phyloP scores from a whole-genome alignment of 169 alveolate species.

The Plasmodium chabaudi region DNA sequence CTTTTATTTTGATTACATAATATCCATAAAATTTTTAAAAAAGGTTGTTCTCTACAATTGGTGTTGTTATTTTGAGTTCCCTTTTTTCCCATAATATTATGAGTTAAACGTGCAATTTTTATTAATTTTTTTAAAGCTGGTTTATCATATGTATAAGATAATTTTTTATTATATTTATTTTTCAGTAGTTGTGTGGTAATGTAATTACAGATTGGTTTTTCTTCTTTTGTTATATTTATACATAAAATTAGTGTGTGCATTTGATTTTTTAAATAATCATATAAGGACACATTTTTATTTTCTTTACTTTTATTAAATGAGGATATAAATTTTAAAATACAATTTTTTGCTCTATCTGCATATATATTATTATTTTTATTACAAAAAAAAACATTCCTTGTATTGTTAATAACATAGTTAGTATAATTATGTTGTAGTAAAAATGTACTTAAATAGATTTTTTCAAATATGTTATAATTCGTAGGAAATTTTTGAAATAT shows the following conservation, averaged over 20 bases:
- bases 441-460: conserved; percentile 23
- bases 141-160: conserved; percentile 2
- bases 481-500: conserved; percentile 7
- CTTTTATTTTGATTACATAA: conserved; percentile 17
- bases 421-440: conserved; percentile 27
- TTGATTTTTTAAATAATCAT: conserved; percentile 29
- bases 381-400: not conserved
- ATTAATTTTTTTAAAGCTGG: conserved; percentile 3
- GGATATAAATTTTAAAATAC: conserved; percentile 16
- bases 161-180: not conserved
- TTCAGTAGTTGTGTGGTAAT: not conserved
- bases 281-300: conserved; percentile 9
- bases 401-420: not conserved
- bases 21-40: conserved; percentile 31
- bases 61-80: too few species aligned
- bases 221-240: conserved; percentile 3
- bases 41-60: not conserved
- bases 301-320: not conserved
- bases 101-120: conserved; percentile 29
- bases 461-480: conserved; percentile 8
- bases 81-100: conserved; percentile 14
- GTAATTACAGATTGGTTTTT: not conserved
- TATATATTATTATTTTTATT: conserved; percentile 1
- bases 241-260: conserved; percentile 43
- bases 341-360: conserved; percentile 45